Conservation (phyloP, 164 flowering plant species). For the Sextonia rubra region DNA sequence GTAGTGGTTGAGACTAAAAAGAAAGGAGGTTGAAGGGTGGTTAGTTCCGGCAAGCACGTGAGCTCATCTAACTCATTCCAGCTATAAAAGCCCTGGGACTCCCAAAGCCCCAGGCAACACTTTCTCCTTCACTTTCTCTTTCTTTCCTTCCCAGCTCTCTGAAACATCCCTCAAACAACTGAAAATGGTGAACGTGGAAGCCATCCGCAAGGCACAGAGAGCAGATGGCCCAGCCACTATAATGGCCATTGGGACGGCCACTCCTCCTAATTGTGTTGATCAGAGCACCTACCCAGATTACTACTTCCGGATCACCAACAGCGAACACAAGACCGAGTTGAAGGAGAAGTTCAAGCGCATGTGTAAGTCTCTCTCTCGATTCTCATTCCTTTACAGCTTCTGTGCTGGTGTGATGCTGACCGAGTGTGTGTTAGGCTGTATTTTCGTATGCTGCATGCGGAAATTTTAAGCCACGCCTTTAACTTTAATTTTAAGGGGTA, state of each 20-base stretch:
- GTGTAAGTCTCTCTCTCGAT: constrained; percentile 25
- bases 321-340: constrained; percentile 39
- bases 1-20: neutral
- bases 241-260: constrained; percentile 44
- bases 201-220: constrained; percentile 32
- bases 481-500: no score
- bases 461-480: no score
- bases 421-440: no score
- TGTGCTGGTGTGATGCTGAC: no score
- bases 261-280: constrained; percentile 33
- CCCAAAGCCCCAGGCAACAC: no score
- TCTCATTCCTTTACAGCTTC: no score
- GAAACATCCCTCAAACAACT: neutral
- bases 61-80: constrained; percentile 2
- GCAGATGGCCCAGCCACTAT: constrained; percentile 43
- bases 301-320: constrained; percentile 46
- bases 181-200: constrained; percentile 29
- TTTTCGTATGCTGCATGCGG: no score
- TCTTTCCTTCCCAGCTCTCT: no score
- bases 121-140: no score
- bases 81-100: no score
- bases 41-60: constrained; percentile 9
- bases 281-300: constrained; percentile 41
- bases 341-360: constrained; percentile 51
- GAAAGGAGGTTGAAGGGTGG: neutral